A percentile compares a stretch with the other conserved stretches of the same genome.
Conservation (phyloP, 768 basidiomycete species). For the Leucocoprinus leucothites region DNA sequence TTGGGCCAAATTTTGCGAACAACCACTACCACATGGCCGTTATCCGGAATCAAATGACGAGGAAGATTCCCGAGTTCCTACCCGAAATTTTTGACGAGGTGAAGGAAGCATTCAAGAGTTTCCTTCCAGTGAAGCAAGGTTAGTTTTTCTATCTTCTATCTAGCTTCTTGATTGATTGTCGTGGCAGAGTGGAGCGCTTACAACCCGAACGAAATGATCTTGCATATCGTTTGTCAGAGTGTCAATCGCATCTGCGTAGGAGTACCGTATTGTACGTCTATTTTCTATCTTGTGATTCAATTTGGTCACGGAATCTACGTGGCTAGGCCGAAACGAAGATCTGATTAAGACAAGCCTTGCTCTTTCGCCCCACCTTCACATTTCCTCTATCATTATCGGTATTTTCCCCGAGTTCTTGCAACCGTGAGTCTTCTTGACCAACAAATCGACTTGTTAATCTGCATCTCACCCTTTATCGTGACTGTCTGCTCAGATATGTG, state of each 20-base stretch:
- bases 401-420: conserved; percentile 23
- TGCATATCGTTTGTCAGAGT: conserved; percentile 34
- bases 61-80: conserved; percentile 35
- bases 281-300: no score
- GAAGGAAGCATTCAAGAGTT: conserved; percentile 32
- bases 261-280: conserved; percentile 36
- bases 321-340: conserved; percentile 27
- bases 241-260: conserved; percentile 49
- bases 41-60: conserved; percentile 29
- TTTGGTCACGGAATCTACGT: no score
- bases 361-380: conserved; percentile 13
- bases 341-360: conserved; percentile 16
- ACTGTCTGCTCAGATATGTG: conserved; percentile 13
- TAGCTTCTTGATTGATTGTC: no score
- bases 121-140: conserved; percentile 30
- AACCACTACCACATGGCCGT: conserved; percentile 31
- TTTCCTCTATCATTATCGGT: conserved; percentile 20
- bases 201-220: conserved; percentile 21
- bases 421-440: conserved; percentile 17
- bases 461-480: no score
- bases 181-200: conserved; percentile 37
- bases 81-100: conserved; percentile 44
- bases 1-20: conserved; percentile 19
- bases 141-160: not conserved
- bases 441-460: no score